Base-by-base conservation (phyloP, 495 filamentous ascomycete species). In the Tuber brumale region DNA sequence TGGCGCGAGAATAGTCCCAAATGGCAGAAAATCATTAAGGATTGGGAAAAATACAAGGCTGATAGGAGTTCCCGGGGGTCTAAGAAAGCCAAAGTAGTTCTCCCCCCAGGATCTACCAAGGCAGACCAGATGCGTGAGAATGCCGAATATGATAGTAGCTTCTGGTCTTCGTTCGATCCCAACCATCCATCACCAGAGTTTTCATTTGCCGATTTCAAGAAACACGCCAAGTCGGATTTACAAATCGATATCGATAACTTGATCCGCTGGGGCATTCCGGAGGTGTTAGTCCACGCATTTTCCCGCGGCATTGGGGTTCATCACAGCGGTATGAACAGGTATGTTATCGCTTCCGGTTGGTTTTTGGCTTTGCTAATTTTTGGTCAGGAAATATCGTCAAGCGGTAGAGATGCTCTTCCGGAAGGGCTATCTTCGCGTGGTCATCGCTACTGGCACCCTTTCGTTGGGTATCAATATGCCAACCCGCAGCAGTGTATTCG, bases 401-500 rank as follows among this genome's bases (percentile, higher is more conserved):
- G 77, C 77, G 27, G 89, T 91, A 14, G 91, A 92, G 79, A 90
- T 92, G 81, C 84, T 94, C 0, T 94, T 94, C 84, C 87, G 92
- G 6, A 92, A 89, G 81, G 91, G 92, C 0, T 94, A 86, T 76
- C 85, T 94, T 23, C 86, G 89, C 1, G 90, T 92, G 18, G 89
- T 94, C 16, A 87, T 94, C 51, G 92, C 92, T 0, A 94, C 92
- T 2, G 92, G 92, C 0, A 93, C 92, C 0, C 86, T 94, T 27
- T 90, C 90, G 37, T 85, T 94, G 42, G 92, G 92, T 84, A 92
- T 94, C 84, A 94, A 94, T 76, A 94, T 93, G 92, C 92, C 92
- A 46, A 93, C 91, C 78, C 91, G 91, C 79, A 94, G 92, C 0
- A 91, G 93, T 18, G 89, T 93, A 10, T 94, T 94, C 81, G 87